phyloP scores from a whole-genome alignment of 768 basidiomycete species.

The Auricularia cornea region DNA sequence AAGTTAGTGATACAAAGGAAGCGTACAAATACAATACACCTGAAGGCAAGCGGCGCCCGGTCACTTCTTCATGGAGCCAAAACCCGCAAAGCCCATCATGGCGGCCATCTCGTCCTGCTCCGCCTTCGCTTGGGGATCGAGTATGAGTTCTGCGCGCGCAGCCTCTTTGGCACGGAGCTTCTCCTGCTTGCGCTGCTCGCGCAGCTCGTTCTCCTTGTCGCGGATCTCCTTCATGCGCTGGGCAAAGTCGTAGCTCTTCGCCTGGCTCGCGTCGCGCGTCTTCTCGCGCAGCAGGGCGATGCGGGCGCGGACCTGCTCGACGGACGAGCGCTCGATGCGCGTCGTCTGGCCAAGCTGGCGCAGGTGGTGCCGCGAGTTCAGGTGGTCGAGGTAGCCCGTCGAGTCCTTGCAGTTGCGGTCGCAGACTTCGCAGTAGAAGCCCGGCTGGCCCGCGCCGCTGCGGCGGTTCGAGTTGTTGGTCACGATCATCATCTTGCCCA shows the following conservation, averaged over 20 bases:
- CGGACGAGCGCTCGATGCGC: conserved; percentile 77
- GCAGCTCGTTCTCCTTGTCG: conserved; percentile 55
- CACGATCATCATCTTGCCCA: conserved; percentile 92
- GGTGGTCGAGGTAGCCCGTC: conserved; percentile 88
- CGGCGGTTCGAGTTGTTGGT: conserved; percentile 62
- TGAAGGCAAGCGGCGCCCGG: too few species aligned
- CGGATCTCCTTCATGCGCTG: conserved; percentile 77
- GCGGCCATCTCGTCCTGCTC: conserved; percentile 60
- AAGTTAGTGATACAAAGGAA: too few species aligned
- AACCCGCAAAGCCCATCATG: conserved; percentile 90
- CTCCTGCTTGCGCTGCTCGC: conserved; percentile 67
- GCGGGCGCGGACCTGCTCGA: conserved; percentile 85
- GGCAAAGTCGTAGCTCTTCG: conserved; percentile 94
- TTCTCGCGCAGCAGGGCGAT: conserved; percentile 83
- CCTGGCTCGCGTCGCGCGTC: conserved; percentile 71
- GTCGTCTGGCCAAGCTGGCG: conserved; percentile 94
- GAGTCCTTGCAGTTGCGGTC: conserved; percentile 89
- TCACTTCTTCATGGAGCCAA: conserved; percentile 80
- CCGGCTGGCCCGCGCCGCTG: conserved; percentile 78
- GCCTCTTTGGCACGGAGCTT: conserved; percentile 74
- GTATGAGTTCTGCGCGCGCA: conserved; percentile 53
- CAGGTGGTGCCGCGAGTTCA: conserved; percentile 89
- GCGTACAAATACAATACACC: too few species aligned
- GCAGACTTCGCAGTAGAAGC: conserved; percentile 91
- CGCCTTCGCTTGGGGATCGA: conserved; percentile 32